A percentile compares a stretch with the other conserved stretches of the same genome.
phyloP scores from a whole-genome alignment of 2,329 filamentous ascomycete genomes.

The Camillea tinctor region DNA sequence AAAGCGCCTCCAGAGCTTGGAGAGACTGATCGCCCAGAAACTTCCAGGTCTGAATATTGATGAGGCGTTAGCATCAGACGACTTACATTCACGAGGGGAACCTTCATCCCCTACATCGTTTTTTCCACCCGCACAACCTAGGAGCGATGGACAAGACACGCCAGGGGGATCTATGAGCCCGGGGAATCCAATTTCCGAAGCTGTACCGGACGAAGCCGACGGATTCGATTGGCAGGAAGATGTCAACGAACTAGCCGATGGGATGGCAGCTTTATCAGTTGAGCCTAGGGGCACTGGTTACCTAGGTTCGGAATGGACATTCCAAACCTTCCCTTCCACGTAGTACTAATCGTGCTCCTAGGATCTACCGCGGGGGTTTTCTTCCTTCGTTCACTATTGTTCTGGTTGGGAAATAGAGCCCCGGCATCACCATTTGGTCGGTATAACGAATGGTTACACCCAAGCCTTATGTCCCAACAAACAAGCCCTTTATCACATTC shows the following conservation, averaged over 20 bases:
- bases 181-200: background rate
- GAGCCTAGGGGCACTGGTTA: slow-evolving; percentile 9
- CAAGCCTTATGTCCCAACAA: background rate
- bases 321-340: background rate
- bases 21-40: background rate
- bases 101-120: background rate
- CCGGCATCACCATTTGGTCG: background rate
- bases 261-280: slow-evolving; percentile 11
- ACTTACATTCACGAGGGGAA: background rate
- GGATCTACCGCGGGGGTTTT: slow-evolving; percentile 1
- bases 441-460: background rate
- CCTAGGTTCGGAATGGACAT: slow-evolving; percentile 2
- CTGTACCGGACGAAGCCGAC: slow-evolving; percentile 3
- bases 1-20: background rate
- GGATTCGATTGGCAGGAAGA: slow-evolving; percentile 5
- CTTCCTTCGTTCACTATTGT: slow-evolving; percentile 1
- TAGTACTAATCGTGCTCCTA: background rate
- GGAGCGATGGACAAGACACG: background rate
- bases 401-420: background rate
- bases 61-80: background rate
- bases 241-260: slow-evolving; percentile 8
- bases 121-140: background rate
- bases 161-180: background rate
- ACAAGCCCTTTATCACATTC: slow-evolving; percentile 3
- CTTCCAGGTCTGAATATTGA: slow-evolving; percentile 1